Conservation (phyloP, 106 monocot genomes). For the Gastrodia elata region DNA sequence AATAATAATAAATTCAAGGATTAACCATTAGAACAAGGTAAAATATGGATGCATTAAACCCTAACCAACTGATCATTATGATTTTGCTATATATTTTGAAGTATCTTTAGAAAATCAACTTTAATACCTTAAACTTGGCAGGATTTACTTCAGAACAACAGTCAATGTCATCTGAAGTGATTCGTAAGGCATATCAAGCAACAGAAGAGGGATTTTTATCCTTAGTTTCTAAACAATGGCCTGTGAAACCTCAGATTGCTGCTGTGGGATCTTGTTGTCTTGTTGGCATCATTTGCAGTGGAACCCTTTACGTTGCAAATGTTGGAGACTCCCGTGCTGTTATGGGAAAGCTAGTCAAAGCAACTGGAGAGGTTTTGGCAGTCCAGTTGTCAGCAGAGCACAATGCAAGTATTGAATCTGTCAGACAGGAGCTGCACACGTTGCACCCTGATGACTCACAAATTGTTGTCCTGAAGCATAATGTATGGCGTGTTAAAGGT, state of each 20-base stretch:
- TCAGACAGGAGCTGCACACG: conserved; percentile 16
- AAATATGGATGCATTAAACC: background rate
- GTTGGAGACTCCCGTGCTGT: conserved; percentile 26
- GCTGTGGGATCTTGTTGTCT: conserved; percentile 25
- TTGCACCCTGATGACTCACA: conserved; percentile 23
- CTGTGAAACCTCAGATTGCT: conserved; percentile 26
- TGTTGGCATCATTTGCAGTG: conserved; percentile 21
- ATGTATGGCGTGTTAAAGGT: conserved; percentile 30
- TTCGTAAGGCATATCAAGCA: conserved; percentile 23
- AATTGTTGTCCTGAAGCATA: conserved; percentile 25
- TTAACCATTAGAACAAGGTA: too few relatives aligned
- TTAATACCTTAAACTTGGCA: conserved; percentile 3
- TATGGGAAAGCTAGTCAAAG: conserved; percentile 23
- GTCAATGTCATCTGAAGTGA: conserved; percentile 22
- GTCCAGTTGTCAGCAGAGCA: conserved; percentile 24
- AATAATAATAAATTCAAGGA: too few relatives aligned
- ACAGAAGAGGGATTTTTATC: conserved; percentile 26
- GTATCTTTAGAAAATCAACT: background rate
- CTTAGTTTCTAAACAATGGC: conserved; percentile 24
- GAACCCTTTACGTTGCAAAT: conserved; percentile 21
- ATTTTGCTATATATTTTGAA: background rate
- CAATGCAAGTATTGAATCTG: conserved; percentile 22
- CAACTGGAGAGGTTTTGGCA: conserved; percentile 23
- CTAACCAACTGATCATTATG: background rate
- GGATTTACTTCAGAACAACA: conserved; percentile 25